Base-by-base conservation (phyloP, 2,329 filamentous ascomycete species). In the Nigrograna mackinnonii region DNA sequence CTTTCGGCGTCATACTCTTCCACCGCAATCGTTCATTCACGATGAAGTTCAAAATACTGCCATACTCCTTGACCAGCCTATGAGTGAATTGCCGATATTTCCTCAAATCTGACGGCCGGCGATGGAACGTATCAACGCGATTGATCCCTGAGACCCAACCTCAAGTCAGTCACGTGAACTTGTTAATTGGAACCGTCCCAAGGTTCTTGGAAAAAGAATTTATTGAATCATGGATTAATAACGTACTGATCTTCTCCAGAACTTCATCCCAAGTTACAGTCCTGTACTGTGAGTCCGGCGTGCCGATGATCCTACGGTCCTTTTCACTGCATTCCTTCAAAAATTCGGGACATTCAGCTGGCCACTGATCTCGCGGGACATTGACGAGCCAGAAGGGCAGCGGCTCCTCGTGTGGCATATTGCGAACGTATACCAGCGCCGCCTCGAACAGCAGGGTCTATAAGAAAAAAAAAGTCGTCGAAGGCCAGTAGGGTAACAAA, bases 361-460 rank as follows among this genome's bases (percentile, higher is more conserved):
- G 82, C 64, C 85, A 82, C 49, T 85, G 70, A 19, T 75, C 64
- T 24, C 73, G 69, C 0, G 87, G 83, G 13, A 95, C 72, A 66
- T 96, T 96, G 68, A 87, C 78, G 49, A 92, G 86, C 91, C 91
- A 96, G 73, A 86, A 95, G 0, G 86, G 85, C 18, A 78, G 49
- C 24, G 55, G 39, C 34, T 60, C 57, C 43, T 63, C 47, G 54
- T 58, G 50, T 22, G 55, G 52, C 60, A 63, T 61, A 17, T n/a
- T n/a, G n/a, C n/a, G n/a, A n/a, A n/a, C n/a, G n/a, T n/a, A n/a
- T n/a, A n/a, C n/a, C n/a, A n/a, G n/a, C n/a, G n/a, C n/a, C n/a
- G n/a, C n/a, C n/a, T n/a, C n/a, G n/a, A n/a, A n/a, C n/a, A n/a
- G n/a, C n/a, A n/a, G n/a, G n/a, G n/a, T n/a, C n/a, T n/a, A n/a